These are phyloP conservation scores for Pythium volutum DNA, from an alignment of 352 stramenopile genomes.

Conservation along the genomic window DNA sequence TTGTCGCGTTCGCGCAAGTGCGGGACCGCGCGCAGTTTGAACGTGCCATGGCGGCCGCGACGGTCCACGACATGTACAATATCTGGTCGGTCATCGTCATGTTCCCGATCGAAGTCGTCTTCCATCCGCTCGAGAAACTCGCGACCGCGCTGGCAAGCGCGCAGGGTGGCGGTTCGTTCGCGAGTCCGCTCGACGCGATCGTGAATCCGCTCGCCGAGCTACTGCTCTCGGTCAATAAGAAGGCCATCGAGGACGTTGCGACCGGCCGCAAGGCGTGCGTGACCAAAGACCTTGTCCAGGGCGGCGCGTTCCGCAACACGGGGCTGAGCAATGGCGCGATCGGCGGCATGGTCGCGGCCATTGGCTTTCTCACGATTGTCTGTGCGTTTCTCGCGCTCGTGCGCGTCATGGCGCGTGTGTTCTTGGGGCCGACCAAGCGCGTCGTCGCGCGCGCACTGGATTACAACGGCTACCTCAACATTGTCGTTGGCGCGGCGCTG, in stretches of 20 bases:
- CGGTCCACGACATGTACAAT: constrained; percentile 19
- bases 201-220: constrained; percentile 20
- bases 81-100: constrained; percentile 15
- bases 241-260: constrained; percentile 11
- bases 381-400: constrained; percentile 37
- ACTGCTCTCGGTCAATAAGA: constrained; percentile 19
- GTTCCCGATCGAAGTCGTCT: constrained; percentile 32
- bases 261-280: constrained; percentile 7
- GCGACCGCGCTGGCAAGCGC: constrained; percentile 17
- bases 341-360: constrained; percentile 39
- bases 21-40: constrained; percentile 29
- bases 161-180: constrained; percentile 14
- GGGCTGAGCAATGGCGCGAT: constrained; percentile 41
- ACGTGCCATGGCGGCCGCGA: constrained; percentile 28
- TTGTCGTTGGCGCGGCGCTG: constrained; percentile 76
- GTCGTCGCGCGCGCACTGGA: constrained; percentile 87
- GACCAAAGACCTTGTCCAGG: constrained; percentile 33
- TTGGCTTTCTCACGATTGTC: constrained; percentile 50
- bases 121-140: constrained; percentile 32
- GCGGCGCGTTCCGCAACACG: constrained; percentile 32
- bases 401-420: constrained; percentile 41
- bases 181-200: constrained; percentile 22
- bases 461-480: constrained; percentile 89
- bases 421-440: constrained; percentile 79
- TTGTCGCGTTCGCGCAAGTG: constrained; percentile 14